Base-by-base conservation (phyloP, 2,329 filamentous ascomycete species). In the Leptographium radiaticola region DNA sequence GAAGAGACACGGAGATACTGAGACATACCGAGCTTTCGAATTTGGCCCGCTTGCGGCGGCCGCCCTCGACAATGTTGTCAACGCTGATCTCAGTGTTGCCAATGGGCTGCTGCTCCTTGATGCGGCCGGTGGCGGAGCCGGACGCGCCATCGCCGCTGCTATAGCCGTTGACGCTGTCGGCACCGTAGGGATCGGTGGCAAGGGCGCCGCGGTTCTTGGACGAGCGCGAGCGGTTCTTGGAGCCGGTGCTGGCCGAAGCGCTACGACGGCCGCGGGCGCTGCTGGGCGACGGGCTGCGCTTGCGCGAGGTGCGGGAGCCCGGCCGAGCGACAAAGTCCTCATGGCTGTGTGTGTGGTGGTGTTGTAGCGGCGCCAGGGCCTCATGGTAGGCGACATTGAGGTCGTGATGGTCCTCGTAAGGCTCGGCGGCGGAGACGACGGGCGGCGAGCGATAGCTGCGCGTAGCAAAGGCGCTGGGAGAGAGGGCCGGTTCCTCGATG, bases 21-120 rank as follows among this genome's bases (percentile, higher is more conserved):
- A 9, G 11, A 77, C 91, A 83, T 85, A 97, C 91, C 70, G 91
- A 96, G 74, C 91, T 97, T 69, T 97, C 91, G 72, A 86, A 86
- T 70, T 95, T 96, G 63, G 91, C 88, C 65, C 89, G 83, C 75
- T 97, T 96, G 66, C 93, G 84, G 69, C 93, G 85, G 61, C 91
- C 90, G 65, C 94, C 93, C 70, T 97, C 91, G 57, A 98, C 87
- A 68, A 98, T 97, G 67, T 98, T 98, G 62, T 96, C 90, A 61
- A 96, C 81, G 67, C 91, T 97, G 65, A 98, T 98, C 62, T 98
- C 93, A 16, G 93, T 95, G 66, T 89, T 96, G 49, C 88, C 89
- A 63, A 95, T 81, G 51, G 57, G 44, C 53, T 59, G 57, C 59
- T 89, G 86, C 63, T 96, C 90, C 68, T 87, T 89, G 62, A 78